Evolutionary conservation across 495 filamentous ascomycete genomes (phyloP).

Genomic region (Talaromyces wortmannii): DNA sequence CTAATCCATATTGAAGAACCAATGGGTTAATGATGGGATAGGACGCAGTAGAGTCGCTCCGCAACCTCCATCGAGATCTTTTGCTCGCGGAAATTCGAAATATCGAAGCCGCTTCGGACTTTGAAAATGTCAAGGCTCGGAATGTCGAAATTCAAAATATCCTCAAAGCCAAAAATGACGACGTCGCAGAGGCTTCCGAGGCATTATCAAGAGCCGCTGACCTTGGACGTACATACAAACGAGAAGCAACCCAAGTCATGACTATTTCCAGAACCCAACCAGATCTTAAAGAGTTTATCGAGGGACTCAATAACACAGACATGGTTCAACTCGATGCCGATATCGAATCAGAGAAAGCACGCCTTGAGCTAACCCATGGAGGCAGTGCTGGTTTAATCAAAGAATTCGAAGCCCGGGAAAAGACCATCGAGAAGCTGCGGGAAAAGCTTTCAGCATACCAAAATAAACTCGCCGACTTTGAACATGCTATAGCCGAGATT

Average conservation of each 20-base stretch:
- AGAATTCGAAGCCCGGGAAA: slow-evolving; percentile 68
- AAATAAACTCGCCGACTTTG: slow-evolving; percentile 40
- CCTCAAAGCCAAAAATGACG: slow-evolving; percentile 38
- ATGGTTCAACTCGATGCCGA: slow-evolving; percentile 60
- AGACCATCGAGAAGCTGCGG: slow-evolving; percentile 49
- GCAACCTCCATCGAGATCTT: slow-evolving; percentile 51
- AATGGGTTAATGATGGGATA: slow-evolving; percentile 10
- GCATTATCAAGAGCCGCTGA: slow-evolving; percentile 21
- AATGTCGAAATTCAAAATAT: slow-evolving; percentile 50
- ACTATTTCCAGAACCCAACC: slow-evolving; percentile 7
- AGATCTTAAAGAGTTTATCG: slow-evolving; percentile 22
- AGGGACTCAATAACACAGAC: slow-evolving; percentile 18
- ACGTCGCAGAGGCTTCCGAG: slow-evolving; percentile 27
- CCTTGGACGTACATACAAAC: slow-evolving; percentile 23
- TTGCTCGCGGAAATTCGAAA: slow-evolving; percentile 60
- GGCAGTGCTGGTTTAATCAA: slow-evolving; percentile 69
- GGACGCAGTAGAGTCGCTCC: slow-evolving; percentile 53
- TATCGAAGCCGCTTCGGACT: slow-evolving; percentile 76
- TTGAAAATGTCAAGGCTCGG: slow-evolving; percentile 53
- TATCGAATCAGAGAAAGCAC: slow-evolving; percentile 65
- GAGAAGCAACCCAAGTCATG: slow-evolving; percentile 25
- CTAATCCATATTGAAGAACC: not conserved
- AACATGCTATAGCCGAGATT: slow-evolving; percentile 51
- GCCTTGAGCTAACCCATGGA: slow-evolving; percentile 72
- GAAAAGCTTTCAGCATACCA: slow-evolving; percentile 36